These are phyloP conservation scores for Oemleria cerasiformis DNA, from an alignment of 306 rosid genomes.

Conservation along the genomic window DNA sequence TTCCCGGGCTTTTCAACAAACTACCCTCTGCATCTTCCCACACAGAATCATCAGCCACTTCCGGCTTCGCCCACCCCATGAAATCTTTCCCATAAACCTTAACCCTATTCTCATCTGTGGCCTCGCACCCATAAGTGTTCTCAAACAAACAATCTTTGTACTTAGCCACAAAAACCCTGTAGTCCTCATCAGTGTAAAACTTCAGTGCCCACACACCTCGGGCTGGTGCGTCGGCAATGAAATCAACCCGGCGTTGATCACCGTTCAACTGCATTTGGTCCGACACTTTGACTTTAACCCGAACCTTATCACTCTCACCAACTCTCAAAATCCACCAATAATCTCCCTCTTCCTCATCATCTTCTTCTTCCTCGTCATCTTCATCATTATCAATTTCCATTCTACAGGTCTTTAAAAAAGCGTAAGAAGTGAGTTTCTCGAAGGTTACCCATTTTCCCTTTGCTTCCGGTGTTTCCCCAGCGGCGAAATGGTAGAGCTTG, in stretches of 20 bases:
- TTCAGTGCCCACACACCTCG: slow-evolving; percentile 94
- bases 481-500: slow-evolving; percentile 75
- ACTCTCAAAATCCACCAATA: slow-evolving; percentile 71
- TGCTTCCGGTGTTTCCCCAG: slow-evolving; percentile 77
- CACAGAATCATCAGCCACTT: slow-evolving; percentile 81
- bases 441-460: slow-evolving; percentile 68
- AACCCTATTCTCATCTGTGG: slow-evolving; percentile 64
- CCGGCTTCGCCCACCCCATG: slow-evolving; percentile 85
- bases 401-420: slow-evolving; percentile 45
- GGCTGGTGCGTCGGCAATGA: slow-evolving; percentile 39
- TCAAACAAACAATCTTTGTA: slow-evolving; percentile 72
- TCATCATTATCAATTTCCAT: slow-evolving; percentile 25
- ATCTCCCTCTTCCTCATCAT: slow-evolving; percentile 31
- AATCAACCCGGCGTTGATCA: slow-evolving; percentile 78
- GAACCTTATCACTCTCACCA: slow-evolving; percentile 41
- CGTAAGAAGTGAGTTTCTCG: slow-evolving; percentile 61
- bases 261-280: slow-evolving; percentile 60
- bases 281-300: slow-evolving; percentile 41
- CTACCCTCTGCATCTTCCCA: slow-evolving; percentile 91
- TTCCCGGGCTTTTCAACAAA: slow-evolving; percentile 56
- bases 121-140: slow-evolving; percentile 65
- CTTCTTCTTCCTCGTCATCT: slow-evolving; percentile 40
- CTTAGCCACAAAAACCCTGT: slow-evolving; percentile 43
- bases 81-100: slow-evolving; percentile 91
- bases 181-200: slow-evolving; percentile 58